A percentile compares a stretch with the other conserved stretches of the same genome.
Conservation (phyloP, 164 flowering plant species). For the Amborella trichopoda region DNA sequence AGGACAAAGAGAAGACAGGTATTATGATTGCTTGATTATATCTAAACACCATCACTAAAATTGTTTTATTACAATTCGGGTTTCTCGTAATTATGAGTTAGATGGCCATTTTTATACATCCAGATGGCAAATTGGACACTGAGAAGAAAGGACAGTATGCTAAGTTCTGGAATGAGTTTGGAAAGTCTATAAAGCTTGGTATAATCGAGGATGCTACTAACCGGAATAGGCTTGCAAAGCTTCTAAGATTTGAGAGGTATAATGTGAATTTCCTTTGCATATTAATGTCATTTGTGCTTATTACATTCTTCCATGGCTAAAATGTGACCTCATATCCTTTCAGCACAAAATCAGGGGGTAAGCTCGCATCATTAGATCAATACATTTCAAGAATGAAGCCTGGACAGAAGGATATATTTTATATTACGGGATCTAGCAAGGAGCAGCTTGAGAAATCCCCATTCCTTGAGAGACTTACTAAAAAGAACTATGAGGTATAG, state of each 20-base stretch:
- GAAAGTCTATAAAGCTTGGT: slow-evolving; percentile 93
- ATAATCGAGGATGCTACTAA: slow-evolving; percentile 93
- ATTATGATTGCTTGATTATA: too few species aligned
- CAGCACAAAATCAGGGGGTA: slow-evolving; percentile 84
- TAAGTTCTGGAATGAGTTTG: slow-evolving; percentile 96
- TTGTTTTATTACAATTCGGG: too few species aligned
- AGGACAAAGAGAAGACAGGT: slow-evolving; percentile 72
- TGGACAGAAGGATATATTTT: slow-evolving; percentile 93
- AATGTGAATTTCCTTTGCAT: not conserved
- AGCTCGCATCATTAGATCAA: slow-evolving; percentile 78
- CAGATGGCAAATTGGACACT: slow-evolving; percentile 30
- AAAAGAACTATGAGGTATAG: slow-evolving; percentile 81
- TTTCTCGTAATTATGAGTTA: not conserved
- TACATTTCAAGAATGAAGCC: slow-evolving; percentile 92
- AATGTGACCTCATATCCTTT: not conserved
- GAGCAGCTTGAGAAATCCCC: slow-evolving; percentile 94
- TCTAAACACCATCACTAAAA: too few species aligned
- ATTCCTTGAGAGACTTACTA: slow-evolving; percentile 90
- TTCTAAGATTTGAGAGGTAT: slow-evolving; percentile 92
- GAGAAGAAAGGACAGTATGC: slow-evolving; percentile 90
- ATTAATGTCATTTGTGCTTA: not conserved
- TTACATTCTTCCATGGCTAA: not conserved
- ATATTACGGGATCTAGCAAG: slow-evolving; percentile 87
- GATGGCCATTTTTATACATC: not conserved
- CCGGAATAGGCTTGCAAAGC: slow-evolving; percentile 91